phyloP scores from a whole-genome alignment of 2,329 filamentous ascomycete species.

The Eurotiales sp. region DNA sequence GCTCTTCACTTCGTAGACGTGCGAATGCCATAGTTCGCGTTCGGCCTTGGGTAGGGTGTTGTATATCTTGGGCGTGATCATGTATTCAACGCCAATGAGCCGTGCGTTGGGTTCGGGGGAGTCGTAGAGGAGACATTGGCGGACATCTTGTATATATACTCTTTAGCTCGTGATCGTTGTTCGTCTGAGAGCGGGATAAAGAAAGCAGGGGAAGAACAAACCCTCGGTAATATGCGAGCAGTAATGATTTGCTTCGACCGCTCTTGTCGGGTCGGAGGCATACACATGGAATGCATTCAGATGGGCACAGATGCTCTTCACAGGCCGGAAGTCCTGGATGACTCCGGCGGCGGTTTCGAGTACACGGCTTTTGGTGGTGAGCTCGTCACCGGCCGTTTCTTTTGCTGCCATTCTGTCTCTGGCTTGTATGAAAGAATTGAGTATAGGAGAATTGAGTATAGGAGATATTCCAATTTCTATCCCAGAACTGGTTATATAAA shows the following conservation, averaged over 20 bases:
- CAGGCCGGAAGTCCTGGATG: slow-evolving; percentile 57
- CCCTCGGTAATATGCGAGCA: slow-evolving; percentile 70
- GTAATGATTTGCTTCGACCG: slow-evolving; percentile 79
- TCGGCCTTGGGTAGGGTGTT: slow-evolving; percentile 63
- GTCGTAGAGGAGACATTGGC: slow-evolving; percentile 85
- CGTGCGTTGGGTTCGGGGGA: slow-evolving; percentile 62
- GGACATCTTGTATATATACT: slow-evolving; percentile 53
- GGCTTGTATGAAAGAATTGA: not conserved
- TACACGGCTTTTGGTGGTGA: slow-evolving; percentile 32
- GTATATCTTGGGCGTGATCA: slow-evolving; percentile 71
- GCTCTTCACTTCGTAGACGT: slow-evolving; percentile 48
- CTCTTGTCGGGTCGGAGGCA: slow-evolving; percentile 64
- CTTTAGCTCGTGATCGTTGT: not conserved
- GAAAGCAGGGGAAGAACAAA: slow-evolving; percentile 19
- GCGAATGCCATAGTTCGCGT: slow-evolving; percentile 74
- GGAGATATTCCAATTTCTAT: not conserved
- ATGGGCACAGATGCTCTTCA: slow-evolving; percentile 74
- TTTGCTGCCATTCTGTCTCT: slow-evolving; percentile 7
- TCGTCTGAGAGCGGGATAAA: not conserved
- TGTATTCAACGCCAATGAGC: slow-evolving; percentile 83
- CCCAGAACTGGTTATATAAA: no score
- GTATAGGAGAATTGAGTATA: no score
- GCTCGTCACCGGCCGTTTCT: slow-evolving; percentile 28
- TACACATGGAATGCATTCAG: slow-evolving; percentile 86
- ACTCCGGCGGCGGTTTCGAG: slow-evolving; percentile 36